phyloP scores from a whole-genome alignment of 179 eudicot genomes.

The Drosera spatulata region DNA sequence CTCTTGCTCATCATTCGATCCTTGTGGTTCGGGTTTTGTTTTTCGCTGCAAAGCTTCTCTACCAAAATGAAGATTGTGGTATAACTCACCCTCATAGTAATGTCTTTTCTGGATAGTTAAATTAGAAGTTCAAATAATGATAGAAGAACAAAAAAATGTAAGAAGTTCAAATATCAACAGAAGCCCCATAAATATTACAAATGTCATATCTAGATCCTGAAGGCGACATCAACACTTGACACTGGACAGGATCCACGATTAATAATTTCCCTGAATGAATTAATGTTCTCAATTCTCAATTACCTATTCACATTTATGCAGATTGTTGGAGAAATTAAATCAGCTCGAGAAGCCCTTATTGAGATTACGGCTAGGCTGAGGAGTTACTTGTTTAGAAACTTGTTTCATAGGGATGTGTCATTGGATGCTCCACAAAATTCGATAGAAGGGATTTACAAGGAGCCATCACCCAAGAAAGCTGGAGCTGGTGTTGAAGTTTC shows the following conservation, averaged over 20 bases:
- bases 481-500: slow-evolving; percentile 24
- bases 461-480: slow-evolving; percentile 28
- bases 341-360: slow-evolving; percentile 86
- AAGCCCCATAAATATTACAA: too few relatives aligned
- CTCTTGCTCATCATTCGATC: too few relatives aligned
- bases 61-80: too few relatives aligned
- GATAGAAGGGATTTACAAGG: slow-evolving; percentile 24
- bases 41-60: too few relatives aligned
- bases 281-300: slow-evolving; percentile 10
- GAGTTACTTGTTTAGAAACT: slow-evolving; percentile 50
- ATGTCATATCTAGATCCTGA: neutral
- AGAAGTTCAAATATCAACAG: too few relatives aligned
- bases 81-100: too few relatives aligned
- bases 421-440: slow-evolving; percentile 32
- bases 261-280: neutral
- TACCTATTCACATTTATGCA: slow-evolving; percentile 19
- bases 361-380: slow-evolving; percentile 82
- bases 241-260: neutral
- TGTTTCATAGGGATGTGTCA: slow-evolving; percentile 47
- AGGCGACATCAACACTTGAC: neutral
- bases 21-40: too few relatives aligned
- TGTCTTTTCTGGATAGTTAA: too few relatives aligned
- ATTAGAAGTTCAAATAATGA: too few relatives aligned
- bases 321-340: slow-evolving; percentile 93
- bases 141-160: too few relatives aligned